Conservation (phyloP, 2,329 filamentous ascomycete genomes). For the Decorospora gaudefroyi region DNA sequence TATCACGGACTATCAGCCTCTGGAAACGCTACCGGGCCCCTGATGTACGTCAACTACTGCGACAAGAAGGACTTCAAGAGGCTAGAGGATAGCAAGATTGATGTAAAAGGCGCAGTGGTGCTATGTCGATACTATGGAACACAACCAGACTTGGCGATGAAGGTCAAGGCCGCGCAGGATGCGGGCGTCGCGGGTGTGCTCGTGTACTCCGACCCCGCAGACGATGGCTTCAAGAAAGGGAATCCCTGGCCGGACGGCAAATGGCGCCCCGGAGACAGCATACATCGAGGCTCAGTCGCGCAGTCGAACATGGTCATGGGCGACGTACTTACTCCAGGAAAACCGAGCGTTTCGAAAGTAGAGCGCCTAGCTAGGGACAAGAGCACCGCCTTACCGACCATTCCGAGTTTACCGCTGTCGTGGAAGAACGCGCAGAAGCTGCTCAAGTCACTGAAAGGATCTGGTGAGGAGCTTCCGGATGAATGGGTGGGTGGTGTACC, state of each 20-base stretch:
- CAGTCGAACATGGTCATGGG: conserved; percentile 82
- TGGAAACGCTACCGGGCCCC: conserved; percentile 80
- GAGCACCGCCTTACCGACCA: conserved; percentile 73
- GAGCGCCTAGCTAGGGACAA: conserved; percentile 71
- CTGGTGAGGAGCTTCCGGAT: conserved; percentile 69
- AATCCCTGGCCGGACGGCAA: conserved; percentile 74
- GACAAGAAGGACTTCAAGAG: conserved; percentile 79
- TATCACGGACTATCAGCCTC: conserved; percentile 91
- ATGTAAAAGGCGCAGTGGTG: conserved; percentile 78
- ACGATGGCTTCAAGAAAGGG: conserved; percentile 79
- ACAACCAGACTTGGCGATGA: conserved; percentile 73
- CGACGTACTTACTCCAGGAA: conserved; percentile 90
- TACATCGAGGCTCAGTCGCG: conserved; percentile 81
- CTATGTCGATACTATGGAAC: conserved; percentile 80
- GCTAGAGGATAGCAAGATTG: conserved; percentile 71
- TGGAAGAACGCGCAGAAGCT: conserved; percentile 87
- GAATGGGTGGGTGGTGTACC: conserved; percentile 79
- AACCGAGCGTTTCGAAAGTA: conserved; percentile 69
- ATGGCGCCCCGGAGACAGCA: conserved; percentile 78
- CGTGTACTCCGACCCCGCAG: conserved; percentile 86
- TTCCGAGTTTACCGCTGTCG: conserved; percentile 86
- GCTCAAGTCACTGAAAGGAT: conserved; percentile 73
- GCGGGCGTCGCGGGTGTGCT: conserved; percentile 86
- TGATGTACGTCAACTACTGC: conserved; percentile 93
- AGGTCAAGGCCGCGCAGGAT: conserved; percentile 86